phyloP scores from a whole-genome alignment of 345 rosid species.

The Punica granatum region DNA sequence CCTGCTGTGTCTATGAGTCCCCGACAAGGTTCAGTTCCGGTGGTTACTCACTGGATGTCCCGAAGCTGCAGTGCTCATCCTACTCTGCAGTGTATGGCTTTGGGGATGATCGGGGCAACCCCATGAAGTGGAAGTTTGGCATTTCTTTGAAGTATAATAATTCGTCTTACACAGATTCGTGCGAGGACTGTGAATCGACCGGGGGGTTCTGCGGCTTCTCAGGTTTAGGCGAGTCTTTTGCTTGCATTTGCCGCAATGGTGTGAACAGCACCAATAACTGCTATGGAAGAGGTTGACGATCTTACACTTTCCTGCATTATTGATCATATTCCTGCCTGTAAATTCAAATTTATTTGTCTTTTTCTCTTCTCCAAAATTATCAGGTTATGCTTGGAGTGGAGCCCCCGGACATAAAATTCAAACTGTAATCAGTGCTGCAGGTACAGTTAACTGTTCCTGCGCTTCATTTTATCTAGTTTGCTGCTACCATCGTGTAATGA shows the following conservation, averaged over 20 bases:
- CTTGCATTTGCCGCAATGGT: constrained; percentile 52
- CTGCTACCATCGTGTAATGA: neutral
- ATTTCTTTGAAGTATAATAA: constrained; percentile 44
- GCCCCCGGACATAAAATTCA: constrained; percentile 34
- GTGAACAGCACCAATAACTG: constrained; percentile 47
- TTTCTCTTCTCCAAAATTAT: constrained; percentile 3
- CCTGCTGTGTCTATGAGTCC: constrained; percentile 56
- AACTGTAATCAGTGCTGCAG: constrained; percentile 26
- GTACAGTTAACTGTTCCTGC: constrained; percentile 14
- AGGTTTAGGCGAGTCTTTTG: constrained; percentile 49
- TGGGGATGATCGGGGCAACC: constrained; percentile 52
- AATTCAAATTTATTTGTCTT: neutral
- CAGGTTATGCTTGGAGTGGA: constrained; percentile 49
- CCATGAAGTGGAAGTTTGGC: constrained; percentile 57
- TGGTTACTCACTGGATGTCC: constrained; percentile 49
- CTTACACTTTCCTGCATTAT: neutral
- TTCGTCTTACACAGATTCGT: constrained; percentile 25
- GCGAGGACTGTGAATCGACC: constrained; percentile 54
- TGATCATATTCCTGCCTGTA: neutral
- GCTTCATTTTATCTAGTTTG: neutral
- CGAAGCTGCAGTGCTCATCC: constrained; percentile 57
- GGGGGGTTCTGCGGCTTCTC: constrained; percentile 60
- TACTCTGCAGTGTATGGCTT: constrained; percentile 45
- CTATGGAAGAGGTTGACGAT: constrained; percentile 42
- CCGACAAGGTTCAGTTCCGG: constrained; percentile 38